Conservation (phyloP, 768 basidiomycete species). For the Lentinus tigrinus region DNA sequence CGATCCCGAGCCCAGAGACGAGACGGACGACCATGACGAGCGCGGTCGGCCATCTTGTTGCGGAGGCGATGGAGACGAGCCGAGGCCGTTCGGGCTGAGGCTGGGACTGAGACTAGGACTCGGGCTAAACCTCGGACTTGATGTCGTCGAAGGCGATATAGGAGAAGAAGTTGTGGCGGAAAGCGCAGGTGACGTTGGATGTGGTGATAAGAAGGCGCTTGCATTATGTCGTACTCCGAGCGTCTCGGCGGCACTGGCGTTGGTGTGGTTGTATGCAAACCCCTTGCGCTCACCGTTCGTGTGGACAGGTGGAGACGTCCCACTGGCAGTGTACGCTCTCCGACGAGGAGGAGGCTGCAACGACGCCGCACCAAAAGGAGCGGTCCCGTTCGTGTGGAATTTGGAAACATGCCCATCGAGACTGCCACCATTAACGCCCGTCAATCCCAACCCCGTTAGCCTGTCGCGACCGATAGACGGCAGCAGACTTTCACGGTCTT, state of each 20-base stretch:
- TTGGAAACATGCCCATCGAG: conserved; percentile 21
- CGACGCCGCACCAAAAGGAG: conserved; percentile 24
- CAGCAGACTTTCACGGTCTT: conserved; percentile 27
- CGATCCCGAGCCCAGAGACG: conserved; percentile 25
- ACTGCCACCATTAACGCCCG: not conserved
- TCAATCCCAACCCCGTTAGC: not conserved
- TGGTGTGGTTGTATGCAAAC: conserved; percentile 30
- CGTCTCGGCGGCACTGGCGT: conserved; percentile 35
- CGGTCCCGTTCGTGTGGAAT: conserved; percentile 23
- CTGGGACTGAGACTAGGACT: conserved; percentile 11
- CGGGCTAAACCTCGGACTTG: conserved; percentile 13
- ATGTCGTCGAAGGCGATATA: conserved; percentile 13
- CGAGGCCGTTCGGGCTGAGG: not conserved
- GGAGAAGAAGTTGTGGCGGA: conserved; percentile 8
- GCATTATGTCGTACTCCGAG: conserved; percentile 29
- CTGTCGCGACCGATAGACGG: conserved; percentile 2
- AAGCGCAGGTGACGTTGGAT: conserved; percentile 9
- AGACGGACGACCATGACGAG: conserved; percentile 23
- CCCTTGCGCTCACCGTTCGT: conserved; percentile 27
- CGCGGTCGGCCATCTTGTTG: conserved; percentile 9
- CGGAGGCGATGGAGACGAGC: conserved; percentile 1
- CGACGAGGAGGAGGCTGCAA: conserved; percentile 33
- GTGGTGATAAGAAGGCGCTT: conserved; percentile 18
- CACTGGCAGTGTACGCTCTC: conserved; percentile 13
- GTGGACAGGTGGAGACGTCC: conserved; percentile 16